Evolutionary conservation across 345 rosid species (phyloP), one percentile per base, ranked within the genome.

Genomic region (Eucalyptus sp.): DNA sequence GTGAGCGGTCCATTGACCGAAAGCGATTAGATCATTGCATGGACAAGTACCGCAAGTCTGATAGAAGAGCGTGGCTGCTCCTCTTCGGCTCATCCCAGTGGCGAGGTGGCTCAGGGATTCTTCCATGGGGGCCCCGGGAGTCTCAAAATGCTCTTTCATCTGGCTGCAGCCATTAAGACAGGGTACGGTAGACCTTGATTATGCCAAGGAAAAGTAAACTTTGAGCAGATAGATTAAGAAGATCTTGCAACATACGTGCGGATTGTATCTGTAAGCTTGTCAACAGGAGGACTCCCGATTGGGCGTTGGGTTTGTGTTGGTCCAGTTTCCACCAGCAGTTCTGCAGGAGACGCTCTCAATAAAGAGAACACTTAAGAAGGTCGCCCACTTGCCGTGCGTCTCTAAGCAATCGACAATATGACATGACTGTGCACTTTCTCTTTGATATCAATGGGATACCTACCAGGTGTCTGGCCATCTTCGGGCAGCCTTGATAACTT

Each of bases 61-160:
- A 89, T 95, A 96, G 89, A 97, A 97, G 80, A 96, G 96, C 90
- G 93, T 88, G 88, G 99, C 97, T 87, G 99, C 99, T 86, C 93
- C 94, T 90, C 92, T 95, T 89, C 94, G 90, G 92, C 88, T 93
- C 95, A 97, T 92, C 88, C 99, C 99, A 83, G 90, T 46, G 27
- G 98, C 91, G 37, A 96, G 94, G 83, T 93, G 94, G 94, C 91
- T 86, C 86, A 96, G 91, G 66, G 98, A 96, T 92, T 96, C 99
- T 87, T 89, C 91, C 89, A 81, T 89, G 83, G 97, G 93, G 86
- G 95, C 93, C 90, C 98, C 99, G 29, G 97, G 97, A 60, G 96
- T 89, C 86, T 97, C 98, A 90, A 97, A 97, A 90, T 94, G 97
- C 31, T 91, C 81, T 92, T 95, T 97, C 93, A 97, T 94, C 80